Evolutionary conservation across 1,284 basidiomycete species (phyloP).

Genomic region (Cutaneotrichosporon dermatis): DNA sequence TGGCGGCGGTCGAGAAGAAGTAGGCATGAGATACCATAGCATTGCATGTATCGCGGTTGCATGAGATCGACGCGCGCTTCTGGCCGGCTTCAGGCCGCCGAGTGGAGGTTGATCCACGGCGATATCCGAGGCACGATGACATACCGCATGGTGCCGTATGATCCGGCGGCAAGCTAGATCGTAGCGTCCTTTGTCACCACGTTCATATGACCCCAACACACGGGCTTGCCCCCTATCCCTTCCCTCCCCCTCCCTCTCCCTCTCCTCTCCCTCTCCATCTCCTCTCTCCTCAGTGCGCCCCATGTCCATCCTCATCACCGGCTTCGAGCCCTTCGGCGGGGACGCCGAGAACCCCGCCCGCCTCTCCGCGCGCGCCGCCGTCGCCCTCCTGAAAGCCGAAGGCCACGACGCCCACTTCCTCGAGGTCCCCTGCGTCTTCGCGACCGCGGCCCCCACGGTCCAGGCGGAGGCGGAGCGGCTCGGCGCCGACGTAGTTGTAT

Average conservation of each 20-base stretch:
- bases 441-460: slow-evolving; percentile 5
- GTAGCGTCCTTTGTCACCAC: too few relatives aligned
- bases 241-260: neutral
- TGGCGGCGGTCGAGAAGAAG: slow-evolving; percentile 21
- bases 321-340: slow-evolving; percentile 19
- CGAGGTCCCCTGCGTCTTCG: slow-evolving; percentile 18
- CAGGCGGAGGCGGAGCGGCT: slow-evolving; percentile 3
- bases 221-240: neutral
- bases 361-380: slow-evolving; percentile 7
- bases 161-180: too few relatives aligned
- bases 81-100: too few relatives aligned
- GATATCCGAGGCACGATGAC: too few relatives aligned
- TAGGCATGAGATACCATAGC: neutral
- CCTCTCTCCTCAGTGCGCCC: too few relatives aligned
- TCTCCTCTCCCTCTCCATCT: neutral
- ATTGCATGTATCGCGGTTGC: neutral
- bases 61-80: too few relatives aligned
- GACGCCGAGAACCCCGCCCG: slow-evolving; percentile 16
- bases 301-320: slow-evolving; percentile 14
- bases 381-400: neutral
- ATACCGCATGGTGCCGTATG: too few relatives aligned
- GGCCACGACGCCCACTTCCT: slow-evolving; percentile 14
- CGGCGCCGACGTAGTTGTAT: slow-evolving; percentile 12
- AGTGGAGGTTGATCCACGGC: too few relatives aligned
- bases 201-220: too few relatives aligned